phyloP scores from a whole-genome alignment of 202 grass and related monocot species.

The Brachypodium distachyon region DNA sequence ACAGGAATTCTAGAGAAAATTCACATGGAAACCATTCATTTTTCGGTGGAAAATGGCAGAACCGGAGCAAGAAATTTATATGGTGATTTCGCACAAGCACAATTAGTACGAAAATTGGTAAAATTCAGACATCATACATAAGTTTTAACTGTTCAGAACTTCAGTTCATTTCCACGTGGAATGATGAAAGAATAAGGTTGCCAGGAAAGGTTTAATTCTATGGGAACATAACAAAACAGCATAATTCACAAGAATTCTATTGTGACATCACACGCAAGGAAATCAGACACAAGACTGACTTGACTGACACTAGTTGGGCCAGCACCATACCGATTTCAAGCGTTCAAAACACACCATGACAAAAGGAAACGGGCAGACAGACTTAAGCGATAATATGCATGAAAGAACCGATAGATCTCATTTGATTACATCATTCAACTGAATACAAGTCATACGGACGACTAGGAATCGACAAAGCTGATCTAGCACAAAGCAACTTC shows the following conservation, averaged over 20 bases:
- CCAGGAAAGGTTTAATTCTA: no score
- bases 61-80: no score
- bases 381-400: not conserved
- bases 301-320: not conserved
- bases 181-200: no score
- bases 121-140: no score
- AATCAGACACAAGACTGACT: not conserved
- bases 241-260: not conserved
- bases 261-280: not conserved
- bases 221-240: not conserved
- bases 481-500: slow-evolving; percentile 18
- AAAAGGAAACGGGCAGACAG: not conserved
- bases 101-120: no score
- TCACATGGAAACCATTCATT: no score
- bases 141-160: no score
- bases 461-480: slow-evolving; percentile 24
- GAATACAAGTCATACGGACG: slow-evolving; percentile 32
- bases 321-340: not conserved
- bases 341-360: not conserved
- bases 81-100: no score
- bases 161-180: no score
- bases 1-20: no score
- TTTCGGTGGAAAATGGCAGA: no score
- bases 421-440: slow-evolving; percentile 31
- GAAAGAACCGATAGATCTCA: slow-evolving; percentile 20